Evolutionary conservation across 768 basidiomycete species (phyloP).

Genomic region (Melanogaster broomeanus): DNA sequence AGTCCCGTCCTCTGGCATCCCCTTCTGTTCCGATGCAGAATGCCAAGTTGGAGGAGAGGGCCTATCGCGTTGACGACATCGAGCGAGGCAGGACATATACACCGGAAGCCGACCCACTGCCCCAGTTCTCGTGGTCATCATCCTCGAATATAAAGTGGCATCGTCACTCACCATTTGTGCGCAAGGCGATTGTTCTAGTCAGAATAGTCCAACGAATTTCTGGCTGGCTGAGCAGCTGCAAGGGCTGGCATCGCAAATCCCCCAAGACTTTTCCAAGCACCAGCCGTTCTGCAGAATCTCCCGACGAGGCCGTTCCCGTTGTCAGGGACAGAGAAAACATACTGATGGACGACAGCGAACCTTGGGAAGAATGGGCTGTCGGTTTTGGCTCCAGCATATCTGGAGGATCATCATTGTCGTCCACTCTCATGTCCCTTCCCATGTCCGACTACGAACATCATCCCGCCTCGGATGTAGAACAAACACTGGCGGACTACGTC

Average conservation of each 20-base stretch:
- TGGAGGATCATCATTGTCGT: not conserved
- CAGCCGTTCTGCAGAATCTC: not conserved
- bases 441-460: not conserved
- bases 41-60: not conserved
- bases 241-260: not conserved
- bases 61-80: not conserved
- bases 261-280: not conserved
- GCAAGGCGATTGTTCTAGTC: not conserved
- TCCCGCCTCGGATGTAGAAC: not conserved
- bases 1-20: not conserved
- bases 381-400: not conserved
- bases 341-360: not conserved
- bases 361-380: not conserved
- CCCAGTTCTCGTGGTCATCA: slow-evolving; percentile 2
- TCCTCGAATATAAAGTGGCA: not conserved
- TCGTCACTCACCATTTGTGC: not conserved
- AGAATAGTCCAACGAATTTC: no score
- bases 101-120: slow-evolving; percentile 3
- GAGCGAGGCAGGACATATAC: not conserved
- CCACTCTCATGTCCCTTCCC: not conserved
- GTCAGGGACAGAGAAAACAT: not conserved
- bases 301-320: not conserved
- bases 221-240: not conserved
- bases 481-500: not conserved
- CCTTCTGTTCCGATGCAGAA: not conserved